phyloP scores from a whole-genome alignment of 1,284 basidiomycete genomes.

The Leccinum holopus region DNA sequence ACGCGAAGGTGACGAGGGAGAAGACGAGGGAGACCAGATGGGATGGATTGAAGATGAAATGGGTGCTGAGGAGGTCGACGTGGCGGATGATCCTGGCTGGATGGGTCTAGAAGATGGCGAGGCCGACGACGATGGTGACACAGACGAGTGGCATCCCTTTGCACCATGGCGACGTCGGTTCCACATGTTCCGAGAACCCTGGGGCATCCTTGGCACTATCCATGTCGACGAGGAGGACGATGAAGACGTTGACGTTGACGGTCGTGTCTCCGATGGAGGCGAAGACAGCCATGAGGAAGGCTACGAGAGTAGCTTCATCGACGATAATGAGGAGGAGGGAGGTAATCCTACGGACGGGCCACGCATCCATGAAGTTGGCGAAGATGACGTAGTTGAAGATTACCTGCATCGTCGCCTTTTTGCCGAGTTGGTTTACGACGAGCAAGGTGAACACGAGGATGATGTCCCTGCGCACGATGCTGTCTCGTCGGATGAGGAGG shows the following conservation, averaged over 20 bases:
- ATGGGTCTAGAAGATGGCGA: slow-evolving; percentile 40
- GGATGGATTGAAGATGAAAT: slow-evolving; percentile 39
- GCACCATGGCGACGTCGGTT: slow-evolving; percentile 23
- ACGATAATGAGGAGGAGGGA: slow-evolving; percentile 34
- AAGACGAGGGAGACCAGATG: slow-evolving; percentile 39
- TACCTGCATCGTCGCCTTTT: not conserved
- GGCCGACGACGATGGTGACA: slow-evolving; percentile 29
- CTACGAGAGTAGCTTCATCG: slow-evolving; percentile 55
- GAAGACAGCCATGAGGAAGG: slow-evolving; percentile 31
- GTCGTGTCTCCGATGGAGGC: slow-evolving; percentile 16
- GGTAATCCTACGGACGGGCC: slow-evolving; percentile 8
- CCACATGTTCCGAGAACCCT: slow-evolving; percentile 16
- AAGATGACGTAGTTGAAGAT: slow-evolving; percentile 15
- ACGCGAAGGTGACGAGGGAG: slow-evolving; percentile 36
- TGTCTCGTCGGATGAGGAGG: slow-evolving; percentile 23
- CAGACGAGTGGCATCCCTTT: slow-evolving; percentile 23
- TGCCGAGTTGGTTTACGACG: slow-evolving; percentile 20
- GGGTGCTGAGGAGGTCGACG: slow-evolving; percentile 30
- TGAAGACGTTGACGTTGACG: slow-evolving; percentile 24
- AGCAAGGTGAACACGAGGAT: slow-evolving; percentile 14
- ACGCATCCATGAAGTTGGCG: slow-evolving; percentile 29
- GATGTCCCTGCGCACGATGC: slow-evolving; percentile 1
- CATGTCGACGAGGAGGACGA: slow-evolving; percentile 30
- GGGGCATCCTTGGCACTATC: slow-evolving; percentile 19
- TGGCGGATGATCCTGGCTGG: slow-evolving; percentile 36